Evolutionary conservation across 2,329 filamentous ascomycete species (phyloP).

Genomic region (Paraphaeosphaeria minitans): DNA sequence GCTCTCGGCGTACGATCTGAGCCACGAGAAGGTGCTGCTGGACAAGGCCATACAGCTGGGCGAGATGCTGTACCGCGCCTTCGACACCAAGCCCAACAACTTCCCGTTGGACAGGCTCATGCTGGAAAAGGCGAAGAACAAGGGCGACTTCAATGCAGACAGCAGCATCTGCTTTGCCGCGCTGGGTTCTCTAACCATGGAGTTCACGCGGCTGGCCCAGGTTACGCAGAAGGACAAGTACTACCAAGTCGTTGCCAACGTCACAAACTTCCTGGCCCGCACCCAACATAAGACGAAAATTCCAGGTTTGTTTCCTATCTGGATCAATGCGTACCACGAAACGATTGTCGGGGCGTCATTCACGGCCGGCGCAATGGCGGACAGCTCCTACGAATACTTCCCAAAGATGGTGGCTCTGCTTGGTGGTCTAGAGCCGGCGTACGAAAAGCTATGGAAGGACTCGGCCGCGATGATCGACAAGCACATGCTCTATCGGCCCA

Average conservation of each 20-base stretch:
- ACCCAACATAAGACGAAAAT: conserved; percentile 39
- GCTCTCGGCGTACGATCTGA: conserved; percentile 46
- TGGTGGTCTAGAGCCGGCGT: conserved; percentile 52
- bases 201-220: conserved; percentile 47
- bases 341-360: conserved; percentile 36
- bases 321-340: conserved; percentile 43
- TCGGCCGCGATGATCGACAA: conserved; percentile 51
- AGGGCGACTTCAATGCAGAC: conserved; percentile 43
- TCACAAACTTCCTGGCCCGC: conserved; percentile 39
- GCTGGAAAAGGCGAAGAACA: conserved; percentile 41
- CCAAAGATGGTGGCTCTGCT: conserved; percentile 45
- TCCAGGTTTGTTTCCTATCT: conserved; percentile 47
- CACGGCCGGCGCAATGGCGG: conserved; percentile 45
- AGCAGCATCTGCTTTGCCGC: conserved; percentile 52
- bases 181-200: conserved; percentile 52
- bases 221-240: conserved; percentile 43
- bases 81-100: conserved; percentile 50
- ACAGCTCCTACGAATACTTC: conserved; percentile 48
- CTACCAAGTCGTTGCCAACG: conserved; percentile 44
- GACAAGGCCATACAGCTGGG: conserved; percentile 47
- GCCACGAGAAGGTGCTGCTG: conserved; percentile 39
- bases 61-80: conserved; percentile 54
- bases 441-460: conserved; percentile 62
- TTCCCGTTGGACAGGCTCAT: conserved; percentile 53
- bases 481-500: conserved; percentile 57